A percentile compares a stretch with the other conserved stretches of the same genome.
Conservation (phyloP, 495 filamentous ascomycete genomes). For the Lineolata rhizophorae region DNA sequence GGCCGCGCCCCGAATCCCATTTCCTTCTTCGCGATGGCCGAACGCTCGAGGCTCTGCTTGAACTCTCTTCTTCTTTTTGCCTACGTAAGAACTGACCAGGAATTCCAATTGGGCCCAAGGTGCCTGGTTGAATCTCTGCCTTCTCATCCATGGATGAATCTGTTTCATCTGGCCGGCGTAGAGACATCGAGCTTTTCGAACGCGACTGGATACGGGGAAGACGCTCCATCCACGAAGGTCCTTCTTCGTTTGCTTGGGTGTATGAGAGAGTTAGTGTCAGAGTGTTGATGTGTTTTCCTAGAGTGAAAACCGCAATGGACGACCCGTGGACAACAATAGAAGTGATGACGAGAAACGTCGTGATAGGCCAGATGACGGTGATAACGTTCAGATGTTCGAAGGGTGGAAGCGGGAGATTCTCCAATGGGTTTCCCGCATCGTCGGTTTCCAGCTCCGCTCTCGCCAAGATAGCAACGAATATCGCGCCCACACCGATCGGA, state of each 20-base stretch:
- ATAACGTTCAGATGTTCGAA: constrained; percentile 45
- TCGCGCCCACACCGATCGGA: constrained; percentile 91
- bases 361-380: constrained; percentile 83
- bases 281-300: constrained; percentile 97
- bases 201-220: constrained; percentile 74
- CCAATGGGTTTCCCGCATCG: constrained; percentile 39
- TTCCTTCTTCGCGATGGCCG: constrained; percentile 40
- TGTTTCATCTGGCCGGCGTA: constrained; percentile 37
- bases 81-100: constrained; percentile 68
- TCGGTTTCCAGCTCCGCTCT: constrained; percentile 67
- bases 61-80: constrained; percentile 43
- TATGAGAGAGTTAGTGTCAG: constrained; percentile 90
- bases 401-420: constrained; percentile 29
- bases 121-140: constrained; percentile 49
- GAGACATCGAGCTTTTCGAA: constrained; percentile 64
- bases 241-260: constrained; percentile 72
- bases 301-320: constrained; percentile 92
- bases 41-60: constrained; percentile 37
- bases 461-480: constrained; percentile 85
- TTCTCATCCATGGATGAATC: constrained; percentile 34
- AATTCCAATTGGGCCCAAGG: constrained; percentile 51
- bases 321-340: constrained; percentile 95
- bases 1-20: constrained; percentile 49
- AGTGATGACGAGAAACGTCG: constrained; percentile 77
- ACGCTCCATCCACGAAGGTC: constrained; percentile 83